Conservation (phyloP, 345 rosid genomes). For the Gossypium bickii region DNA sequence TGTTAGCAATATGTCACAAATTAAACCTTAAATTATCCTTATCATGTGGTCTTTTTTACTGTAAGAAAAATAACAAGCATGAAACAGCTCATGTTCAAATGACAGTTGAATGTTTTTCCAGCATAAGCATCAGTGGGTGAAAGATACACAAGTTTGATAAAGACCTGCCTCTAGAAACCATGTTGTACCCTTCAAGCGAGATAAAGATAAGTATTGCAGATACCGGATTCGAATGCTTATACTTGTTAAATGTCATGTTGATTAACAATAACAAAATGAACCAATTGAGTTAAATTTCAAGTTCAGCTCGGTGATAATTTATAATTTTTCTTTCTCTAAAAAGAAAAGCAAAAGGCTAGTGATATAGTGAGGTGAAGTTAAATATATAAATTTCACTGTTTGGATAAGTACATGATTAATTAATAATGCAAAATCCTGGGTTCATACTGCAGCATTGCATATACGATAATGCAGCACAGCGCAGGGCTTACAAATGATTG, state of each 20-base stretch:
- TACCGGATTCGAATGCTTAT: too few species aligned
- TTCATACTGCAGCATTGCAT: background rate
- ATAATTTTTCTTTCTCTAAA: too few species aligned
- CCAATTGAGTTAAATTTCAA: too few species aligned
- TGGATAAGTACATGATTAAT: background rate
- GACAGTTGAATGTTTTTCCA: background rate
- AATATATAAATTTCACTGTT: too few species aligned
- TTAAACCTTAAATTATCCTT: background rate
- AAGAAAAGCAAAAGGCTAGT: background rate
- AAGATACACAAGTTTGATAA: background rate
- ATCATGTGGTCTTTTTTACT: background rate
- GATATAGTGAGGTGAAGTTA: too few species aligned
- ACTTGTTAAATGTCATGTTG: too few species aligned
- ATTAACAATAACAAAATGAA: too few species aligned
- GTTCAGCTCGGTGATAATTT: too few species aligned
- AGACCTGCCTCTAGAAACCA: background rate
- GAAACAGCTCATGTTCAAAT: slow-evolving; percentile 10
- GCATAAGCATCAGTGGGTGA: background rate
- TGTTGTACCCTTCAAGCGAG: background rate
- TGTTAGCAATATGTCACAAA: slow-evolving; percentile 38
- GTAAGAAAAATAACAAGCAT: slow-evolving; percentile 3
- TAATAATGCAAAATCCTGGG: background rate
- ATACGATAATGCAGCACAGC: background rate
- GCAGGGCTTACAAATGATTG: slow-evolving; percentile 16
- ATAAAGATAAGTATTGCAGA: too few species aligned